These are phyloP conservation scores for Paraphaeosphaeria sporulosa DNA, from an alignment of 2,329 filamentous ascomycete species.

Conservation along the genomic window DNA sequence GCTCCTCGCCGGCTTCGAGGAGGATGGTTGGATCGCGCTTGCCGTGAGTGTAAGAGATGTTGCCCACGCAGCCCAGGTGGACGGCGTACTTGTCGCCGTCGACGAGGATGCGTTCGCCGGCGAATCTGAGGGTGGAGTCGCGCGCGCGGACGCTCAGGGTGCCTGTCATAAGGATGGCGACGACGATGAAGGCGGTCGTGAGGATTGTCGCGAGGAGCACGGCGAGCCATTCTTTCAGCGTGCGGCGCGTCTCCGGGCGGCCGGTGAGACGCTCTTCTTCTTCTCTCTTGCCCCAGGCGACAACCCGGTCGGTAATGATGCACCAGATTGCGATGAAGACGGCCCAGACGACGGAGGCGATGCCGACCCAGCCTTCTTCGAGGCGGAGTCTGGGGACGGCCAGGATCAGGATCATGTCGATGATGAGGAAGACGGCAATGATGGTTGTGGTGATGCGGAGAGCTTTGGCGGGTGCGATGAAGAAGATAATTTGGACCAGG, in stretches of 20 bases:
- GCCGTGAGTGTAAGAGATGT: slow-evolving; percentile 63
- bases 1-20: slow-evolving; percentile 81
- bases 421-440: slow-evolving; percentile 70
- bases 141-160: slow-evolving; percentile 81
- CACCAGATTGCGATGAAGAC: slow-evolving; percentile 81
- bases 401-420: slow-evolving; percentile 82
- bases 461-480: slow-evolving; percentile 80
- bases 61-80: slow-evolving; percentile 86
- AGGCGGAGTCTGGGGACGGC: slow-evolving; percentile 75
- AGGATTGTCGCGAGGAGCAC: slow-evolving; percentile 78
- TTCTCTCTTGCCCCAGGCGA: slow-evolving; percentile 89
- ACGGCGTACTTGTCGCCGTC: slow-evolving; percentile 86
- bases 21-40: slow-evolving; percentile 77
- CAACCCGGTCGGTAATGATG: slow-evolving; percentile 78
- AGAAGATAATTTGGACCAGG: slow-evolving; percentile 82
- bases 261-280: slow-evolving; percentile 94
- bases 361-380: slow-evolving; percentile 93
- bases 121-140: slow-evolving; percentile 76
- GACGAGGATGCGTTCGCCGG: slow-evolving; percentile 80
- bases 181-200: slow-evolving; percentile 72
- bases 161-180: slow-evolving; percentile 77
- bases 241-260: slow-evolving; percentile 82
- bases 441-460: slow-evolving; percentile 77
- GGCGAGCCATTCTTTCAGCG: slow-evolving; percentile 82
- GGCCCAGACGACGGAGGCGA: slow-evolving; percentile 84